Evolutionary conservation across 768 basidiomycete species (phyloP).

Genomic region (Russula virescens): DNA sequence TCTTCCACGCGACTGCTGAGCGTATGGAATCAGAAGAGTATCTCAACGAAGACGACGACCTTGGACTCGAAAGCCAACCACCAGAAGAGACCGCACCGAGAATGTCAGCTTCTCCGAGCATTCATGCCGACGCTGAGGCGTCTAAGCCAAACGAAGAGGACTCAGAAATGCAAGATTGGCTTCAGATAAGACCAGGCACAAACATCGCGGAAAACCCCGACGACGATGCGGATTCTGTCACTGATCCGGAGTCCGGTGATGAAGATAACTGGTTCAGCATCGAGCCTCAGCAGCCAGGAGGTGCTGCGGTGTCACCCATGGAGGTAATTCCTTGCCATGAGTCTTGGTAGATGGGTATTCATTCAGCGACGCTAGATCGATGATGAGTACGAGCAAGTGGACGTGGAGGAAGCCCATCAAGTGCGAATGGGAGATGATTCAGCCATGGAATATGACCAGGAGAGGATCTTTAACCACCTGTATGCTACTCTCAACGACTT

Average conservation of each 20-base stretch:
- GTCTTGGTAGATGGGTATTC: not conserved
- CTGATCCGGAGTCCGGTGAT: constrained; percentile 66
- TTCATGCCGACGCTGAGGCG: not conserved
- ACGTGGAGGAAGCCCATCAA: not conserved
- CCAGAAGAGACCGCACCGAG: not conserved
- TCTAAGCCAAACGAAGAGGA: constrained; percentile 33
- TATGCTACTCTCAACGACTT: constrained; percentile 32
- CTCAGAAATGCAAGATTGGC: constrained; percentile 23
- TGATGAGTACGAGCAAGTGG: constrained; percentile 2
- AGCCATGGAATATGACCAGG: constrained; percentile 74
- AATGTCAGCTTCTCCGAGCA: not conserved
- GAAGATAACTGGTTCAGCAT: constrained; percentile 43
- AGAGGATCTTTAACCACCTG: constrained; percentile 79
- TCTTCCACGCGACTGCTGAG: constrained; percentile 59
- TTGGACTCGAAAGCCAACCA: not conserved
- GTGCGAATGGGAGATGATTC: constrained; percentile 63
- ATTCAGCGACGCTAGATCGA: constrained; percentile 5
- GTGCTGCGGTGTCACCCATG: constrained; percentile 1
- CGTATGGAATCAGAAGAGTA: constrained; percentile 51
- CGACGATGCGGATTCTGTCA: constrained; percentile 42
- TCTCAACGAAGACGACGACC: constrained; percentile 20
- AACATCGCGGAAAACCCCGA: constrained; percentile 30
- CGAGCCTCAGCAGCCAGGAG: constrained; percentile 13
- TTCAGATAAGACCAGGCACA: constrained; percentile 28
- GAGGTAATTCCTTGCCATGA: constrained; percentile 5